phyloP scores from a whole-genome alignment of 2,329 filamentous ascomycete species.

The Alternaria sp. region DNA sequence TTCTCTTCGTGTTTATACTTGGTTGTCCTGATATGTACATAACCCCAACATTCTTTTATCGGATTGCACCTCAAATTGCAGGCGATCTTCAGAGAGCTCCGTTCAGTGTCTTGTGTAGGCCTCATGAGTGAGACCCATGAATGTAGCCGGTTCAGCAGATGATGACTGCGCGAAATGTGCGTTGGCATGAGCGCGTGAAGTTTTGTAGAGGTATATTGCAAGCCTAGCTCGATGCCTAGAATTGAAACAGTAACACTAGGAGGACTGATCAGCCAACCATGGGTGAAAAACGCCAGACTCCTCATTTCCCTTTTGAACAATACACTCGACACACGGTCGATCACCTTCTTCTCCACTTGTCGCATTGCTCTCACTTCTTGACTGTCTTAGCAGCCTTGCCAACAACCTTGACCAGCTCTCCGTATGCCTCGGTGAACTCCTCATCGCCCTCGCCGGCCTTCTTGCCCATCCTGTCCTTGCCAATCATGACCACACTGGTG shows the following conservation, averaged over 20 bases:
- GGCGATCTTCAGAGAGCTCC: background rate
- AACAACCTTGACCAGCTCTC: constrained; percentile 64
- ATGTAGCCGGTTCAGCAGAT: background rate
- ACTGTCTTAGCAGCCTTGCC: constrained; percentile 65
- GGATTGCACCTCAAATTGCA: background rate
- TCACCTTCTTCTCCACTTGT: constrained; percentile 11
- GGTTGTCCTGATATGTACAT: background rate
- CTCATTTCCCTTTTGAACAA: constrained; percentile 25
- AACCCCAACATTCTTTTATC: background rate
- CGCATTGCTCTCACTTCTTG: constrained; percentile 51
- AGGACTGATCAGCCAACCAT: constrained; percentile 1
- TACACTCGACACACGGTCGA: constrained; percentile 16
- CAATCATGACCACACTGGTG: constrained; percentile 92
- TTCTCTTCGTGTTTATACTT: background rate
- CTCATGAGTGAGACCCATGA: background rate
- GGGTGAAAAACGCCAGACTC: constrained; percentile 22
- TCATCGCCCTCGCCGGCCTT: constrained; percentile 55
- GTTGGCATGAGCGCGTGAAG: background rate
- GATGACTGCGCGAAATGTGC: rapidly evolving
- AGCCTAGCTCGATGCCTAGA: background rate
- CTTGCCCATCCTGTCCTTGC: constrained; percentile 58
- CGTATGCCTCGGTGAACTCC: constrained; percentile 61
- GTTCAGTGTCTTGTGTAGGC: background rate
- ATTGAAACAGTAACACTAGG: constrained; percentile 2
- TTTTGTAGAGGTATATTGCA: constrained; percentile 2